A percentile compares a stretch with the other conserved stretches of the same genome.
Evolutionary conservation across 345 rosid genomes (phyloP).

Genomic region (Orychophragmus violaceus): DNA sequence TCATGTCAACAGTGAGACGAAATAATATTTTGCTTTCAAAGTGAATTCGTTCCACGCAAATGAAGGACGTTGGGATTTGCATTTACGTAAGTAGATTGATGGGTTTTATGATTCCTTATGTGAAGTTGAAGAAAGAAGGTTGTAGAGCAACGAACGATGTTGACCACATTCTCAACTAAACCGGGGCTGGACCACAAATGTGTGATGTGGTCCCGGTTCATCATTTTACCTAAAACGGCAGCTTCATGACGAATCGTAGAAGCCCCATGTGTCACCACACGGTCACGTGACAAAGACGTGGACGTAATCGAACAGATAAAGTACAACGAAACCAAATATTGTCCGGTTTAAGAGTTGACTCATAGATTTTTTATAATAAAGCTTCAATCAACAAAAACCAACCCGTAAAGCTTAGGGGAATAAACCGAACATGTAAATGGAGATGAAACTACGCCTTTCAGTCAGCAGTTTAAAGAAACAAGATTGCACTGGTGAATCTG

Average conservation of each 20-base stretch:
- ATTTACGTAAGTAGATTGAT: background rate
- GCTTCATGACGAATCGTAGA: background rate
- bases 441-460: constrained; percentile 4
- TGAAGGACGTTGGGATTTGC: background rate
- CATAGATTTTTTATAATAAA: background rate
- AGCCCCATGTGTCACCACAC: constrained; percentile 3
- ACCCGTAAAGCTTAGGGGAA: background rate
- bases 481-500: constrained; percentile 8
- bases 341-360: background rate
- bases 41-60: background rate
- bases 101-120: constrained; percentile 8
- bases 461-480: background rate
- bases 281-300: constrained; percentile 16
- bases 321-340: background rate
- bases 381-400: background rate
- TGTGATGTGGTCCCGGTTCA: constrained; percentile 14
- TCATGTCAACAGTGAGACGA: background rate
- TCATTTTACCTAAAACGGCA: constrained; percentile 19
- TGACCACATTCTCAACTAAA: constrained; percentile 26
- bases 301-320: background rate
- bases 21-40: background rate
- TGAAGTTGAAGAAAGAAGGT: constrained; percentile 13
- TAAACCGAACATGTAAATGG: background rate
- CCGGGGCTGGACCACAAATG: constrained; percentile 19
- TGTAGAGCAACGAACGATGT: background rate